Evolutionary conservation across 139 green algal genomes (phyloP).

Genomic region (Eudorina sp.): DNA sequence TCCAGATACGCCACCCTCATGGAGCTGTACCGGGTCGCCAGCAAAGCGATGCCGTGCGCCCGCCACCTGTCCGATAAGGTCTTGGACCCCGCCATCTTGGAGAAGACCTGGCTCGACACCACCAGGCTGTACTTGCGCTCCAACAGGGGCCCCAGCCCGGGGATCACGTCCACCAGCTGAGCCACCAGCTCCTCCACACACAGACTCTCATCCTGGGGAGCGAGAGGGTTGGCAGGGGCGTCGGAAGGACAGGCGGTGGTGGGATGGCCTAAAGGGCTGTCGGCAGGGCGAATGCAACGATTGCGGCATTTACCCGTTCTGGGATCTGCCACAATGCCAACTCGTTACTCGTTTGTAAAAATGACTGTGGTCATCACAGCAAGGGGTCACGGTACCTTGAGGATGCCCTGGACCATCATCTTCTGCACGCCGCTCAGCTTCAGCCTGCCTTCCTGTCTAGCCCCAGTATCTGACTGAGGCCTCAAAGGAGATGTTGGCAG

Average conservation of each 20-base stretch:
- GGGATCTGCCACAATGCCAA: too few relatives aligned
- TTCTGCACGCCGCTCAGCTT: conserved; percentile 62
- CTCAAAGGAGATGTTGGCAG: too few relatives aligned
- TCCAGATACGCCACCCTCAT: conserved; percentile 78
- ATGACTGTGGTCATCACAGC: too few relatives aligned
- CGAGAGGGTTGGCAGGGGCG: too few relatives aligned
- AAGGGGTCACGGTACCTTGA: conserved; percentile 22
- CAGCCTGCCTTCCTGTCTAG: conserved; percentile 65
- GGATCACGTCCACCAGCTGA: conserved; percentile 25
- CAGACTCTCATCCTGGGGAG: conserved; percentile 31
- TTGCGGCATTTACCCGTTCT: too few relatives aligned
- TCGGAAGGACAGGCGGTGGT: too few relatives aligned
- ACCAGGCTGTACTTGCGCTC: conserved; percentile 83
- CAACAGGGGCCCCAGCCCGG: conserved; percentile 69
- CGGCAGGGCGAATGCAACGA: too few relatives aligned
- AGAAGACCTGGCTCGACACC: conserved; percentile 71
- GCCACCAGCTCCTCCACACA: conserved; percentile 43
- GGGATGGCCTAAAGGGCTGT: too few relatives aligned
- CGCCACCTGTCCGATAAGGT: conserved; percentile 61
- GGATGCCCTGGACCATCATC: conserved; percentile 58
- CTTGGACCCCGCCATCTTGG: conserved; percentile 48
- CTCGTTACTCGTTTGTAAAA: too few relatives aligned
- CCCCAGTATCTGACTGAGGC: too few relatives aligned
- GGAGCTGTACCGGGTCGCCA: conserved; percentile 58
- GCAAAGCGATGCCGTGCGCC: conserved; percentile 65